Percentiles rank a stretch among this genome's conserved stretches.
These are phyloP conservation scores for Salix caprea DNA, from an alignment of 345 rosid genomes.

Conservation along the genomic window DNA sequence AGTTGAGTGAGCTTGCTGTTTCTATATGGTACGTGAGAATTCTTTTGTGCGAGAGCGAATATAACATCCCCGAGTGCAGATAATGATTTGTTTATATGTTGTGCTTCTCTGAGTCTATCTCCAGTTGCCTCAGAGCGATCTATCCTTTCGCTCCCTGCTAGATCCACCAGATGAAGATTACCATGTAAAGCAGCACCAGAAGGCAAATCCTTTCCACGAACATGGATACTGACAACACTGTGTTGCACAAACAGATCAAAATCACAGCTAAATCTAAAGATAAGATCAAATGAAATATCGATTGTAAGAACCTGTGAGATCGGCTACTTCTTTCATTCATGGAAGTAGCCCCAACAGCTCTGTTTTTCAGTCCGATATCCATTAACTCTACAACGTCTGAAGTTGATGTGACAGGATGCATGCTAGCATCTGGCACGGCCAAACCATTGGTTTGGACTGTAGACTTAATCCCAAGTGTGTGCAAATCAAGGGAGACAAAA, in stretches of 20 bases:
- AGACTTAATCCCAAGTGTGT: constrained; percentile 70
- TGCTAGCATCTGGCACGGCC: constrained; percentile 91
- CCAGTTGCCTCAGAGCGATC: constrained; percentile 93
- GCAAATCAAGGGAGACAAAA: constrained; percentile 52
- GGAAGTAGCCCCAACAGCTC: constrained; percentile 76
- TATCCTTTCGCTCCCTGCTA: constrained; percentile 97
- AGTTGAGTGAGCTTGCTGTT: constrained; percentile 98
- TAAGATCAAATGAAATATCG: neutral
- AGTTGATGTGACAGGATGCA: constrained; percentile 65
- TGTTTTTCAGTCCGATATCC: constrained; percentile 64
- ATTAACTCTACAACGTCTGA: constrained; percentile 73
- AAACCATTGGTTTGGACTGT: constrained; percentile 54
- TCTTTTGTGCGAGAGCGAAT: constrained; percentile 82
- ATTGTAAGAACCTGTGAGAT: constrained; percentile 66
- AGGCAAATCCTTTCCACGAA: constrained; percentile 69
- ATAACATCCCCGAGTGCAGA: constrained; percentile 96
- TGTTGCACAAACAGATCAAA: constrained; percentile 11
- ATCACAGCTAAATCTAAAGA: neutral
- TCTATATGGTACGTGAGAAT: constrained; percentile 83
- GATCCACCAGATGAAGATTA: constrained; percentile 86
- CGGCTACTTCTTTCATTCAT: constrained; percentile 94
- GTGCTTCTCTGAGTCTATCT: constrained; percentile 85
- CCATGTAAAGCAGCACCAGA: constrained; percentile 52
- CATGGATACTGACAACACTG: constrained; percentile 87
- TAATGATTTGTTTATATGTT: constrained; percentile 90